These are phyloP conservation scores for Neovahlkampfia damariscottae DNA, from an alignment of 78 protist species.

Conservation along the genomic window DNA sequence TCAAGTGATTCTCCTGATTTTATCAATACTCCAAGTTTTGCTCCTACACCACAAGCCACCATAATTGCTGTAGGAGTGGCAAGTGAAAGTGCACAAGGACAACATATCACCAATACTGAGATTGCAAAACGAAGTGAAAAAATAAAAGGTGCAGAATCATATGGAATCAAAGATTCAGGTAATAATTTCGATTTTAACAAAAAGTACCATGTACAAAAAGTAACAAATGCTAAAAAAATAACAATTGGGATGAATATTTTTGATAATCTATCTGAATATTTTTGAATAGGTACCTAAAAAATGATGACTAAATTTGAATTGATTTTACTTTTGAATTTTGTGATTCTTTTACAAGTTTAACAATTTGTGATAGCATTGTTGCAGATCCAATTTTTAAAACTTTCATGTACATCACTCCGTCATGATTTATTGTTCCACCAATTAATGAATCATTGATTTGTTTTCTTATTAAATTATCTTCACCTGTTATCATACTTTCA, in stretches of 20 bases:
- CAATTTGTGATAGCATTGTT: slow-evolving; percentile 64
- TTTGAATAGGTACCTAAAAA: slow-evolving; percentile 57
- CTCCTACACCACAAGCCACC: slow-evolving; percentile 85
- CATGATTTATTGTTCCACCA: slow-evolving; percentile 78
- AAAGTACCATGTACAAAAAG: slow-evolving; percentile 55
- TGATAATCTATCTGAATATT: slow-evolving; percentile 62
- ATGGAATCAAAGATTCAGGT: neutral
- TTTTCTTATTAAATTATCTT: slow-evolving; percentile 62
- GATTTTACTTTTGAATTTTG: slow-evolving; percentile 56
- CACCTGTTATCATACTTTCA: slow-evolving; percentile 90
- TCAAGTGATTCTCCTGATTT: slow-evolving; percentile 74
- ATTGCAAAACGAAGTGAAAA: slow-evolving; percentile 59
- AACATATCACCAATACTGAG: slow-evolving; percentile 50
- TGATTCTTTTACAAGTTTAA: slow-evolving; percentile 76
- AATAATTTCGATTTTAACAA: neutral
- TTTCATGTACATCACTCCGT: slow-evolving; percentile 35
- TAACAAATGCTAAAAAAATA: slow-evolving; percentile 49
- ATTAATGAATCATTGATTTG: slow-evolving; percentile 47
- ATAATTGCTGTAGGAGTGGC: slow-evolving; percentile 91
- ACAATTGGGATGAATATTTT: slow-evolving; percentile 75
- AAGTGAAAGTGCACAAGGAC: slow-evolving; percentile 87
- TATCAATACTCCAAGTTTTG: slow-evolving; percentile 62
- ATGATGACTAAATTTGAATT: too few relatives aligned
- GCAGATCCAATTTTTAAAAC: slow-evolving; percentile 65
- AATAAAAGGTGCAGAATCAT: neutral